A percentile compares a stretch with the other conserved stretches of the same genome.
Conservation (phyloP, 2,329 filamentous ascomycete genomes). For the Xylariaceae sp. region DNA sequence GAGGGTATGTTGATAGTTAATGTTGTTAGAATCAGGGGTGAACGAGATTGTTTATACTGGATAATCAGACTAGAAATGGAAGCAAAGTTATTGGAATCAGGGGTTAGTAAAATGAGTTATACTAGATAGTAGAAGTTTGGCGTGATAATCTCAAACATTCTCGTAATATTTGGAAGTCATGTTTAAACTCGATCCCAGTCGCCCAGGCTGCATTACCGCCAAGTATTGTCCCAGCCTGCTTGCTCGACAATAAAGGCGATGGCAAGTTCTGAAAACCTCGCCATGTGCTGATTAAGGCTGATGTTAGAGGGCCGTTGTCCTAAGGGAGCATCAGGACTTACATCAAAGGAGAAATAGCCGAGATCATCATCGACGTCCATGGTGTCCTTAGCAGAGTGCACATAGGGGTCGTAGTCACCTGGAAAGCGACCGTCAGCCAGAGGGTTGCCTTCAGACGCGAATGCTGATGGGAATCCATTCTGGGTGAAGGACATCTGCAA, state of each 20-base stretch:
- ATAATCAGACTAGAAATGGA: too few species aligned
- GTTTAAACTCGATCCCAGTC: too few species aligned
- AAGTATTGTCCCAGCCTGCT: conserved; percentile 49
- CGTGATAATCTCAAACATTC: too few species aligned
- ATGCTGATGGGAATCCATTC: conserved; percentile 48
- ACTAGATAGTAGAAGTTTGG: too few species aligned
- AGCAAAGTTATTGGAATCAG: too few species aligned
- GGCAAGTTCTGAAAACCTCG: conserved; percentile 49
- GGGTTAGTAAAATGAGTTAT: too few species aligned
- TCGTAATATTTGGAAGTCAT: too few species aligned
- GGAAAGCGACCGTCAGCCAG: conserved; percentile 30
- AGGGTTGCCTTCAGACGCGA: conserved; percentile 49
- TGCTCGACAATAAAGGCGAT: conserved; percentile 50
- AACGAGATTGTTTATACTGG: too few species aligned
- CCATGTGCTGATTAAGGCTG: conserved; percentile 44
- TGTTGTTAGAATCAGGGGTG: too few species aligned
- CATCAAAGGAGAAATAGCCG: conserved; percentile 48
- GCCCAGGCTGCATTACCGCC: conserved; percentile 45
- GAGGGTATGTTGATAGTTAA: too few species aligned
- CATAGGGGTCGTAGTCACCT: conserved; percentile 45
- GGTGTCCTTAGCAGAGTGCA: conserved; percentile 47
- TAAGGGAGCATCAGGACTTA: conserved; percentile 30
- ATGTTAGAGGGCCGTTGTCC: conserved; percentile 17
- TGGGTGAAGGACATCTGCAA: conserved; percentile 50
- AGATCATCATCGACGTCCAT: conserved; percentile 47